Evolutionary conservation across 2,329 filamentous ascomycete genomes (phyloP).

Genomic region (Aureobasidium sp.): DNA sequence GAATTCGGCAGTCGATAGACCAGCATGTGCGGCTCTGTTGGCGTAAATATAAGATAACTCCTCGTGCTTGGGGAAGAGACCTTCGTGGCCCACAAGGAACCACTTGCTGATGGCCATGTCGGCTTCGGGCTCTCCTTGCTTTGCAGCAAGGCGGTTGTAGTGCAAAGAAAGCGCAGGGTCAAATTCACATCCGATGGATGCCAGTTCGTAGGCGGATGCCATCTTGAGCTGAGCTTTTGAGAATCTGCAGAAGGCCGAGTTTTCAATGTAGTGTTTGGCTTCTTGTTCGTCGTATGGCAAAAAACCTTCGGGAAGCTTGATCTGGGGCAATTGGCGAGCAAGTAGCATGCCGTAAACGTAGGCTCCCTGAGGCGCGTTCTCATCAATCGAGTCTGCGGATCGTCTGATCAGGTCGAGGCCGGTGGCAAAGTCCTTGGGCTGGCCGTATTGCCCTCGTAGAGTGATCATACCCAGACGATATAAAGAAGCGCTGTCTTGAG

Average conservation of each 20-base stretch:
- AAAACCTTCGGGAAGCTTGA: conserved; percentile 64
- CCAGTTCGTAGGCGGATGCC: conserved; percentile 91
- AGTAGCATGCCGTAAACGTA: conserved; percentile 88
- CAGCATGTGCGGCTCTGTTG: conserved; percentile 70
- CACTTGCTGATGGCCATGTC: conserved; percentile 96
- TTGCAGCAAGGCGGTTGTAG: conserved; percentile 87
- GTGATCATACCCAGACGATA: conserved; percentile 95
- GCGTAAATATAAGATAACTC: conserved; percentile 88
- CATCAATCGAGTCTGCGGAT: conserved; percentile 80
- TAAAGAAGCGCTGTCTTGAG: conserved; percentile 79
- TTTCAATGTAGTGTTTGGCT: conserved; percentile 85
- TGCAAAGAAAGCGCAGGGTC: conserved; percentile 86
- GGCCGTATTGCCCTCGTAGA: conserved; percentile 84
- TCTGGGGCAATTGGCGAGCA: conserved; percentile 82
- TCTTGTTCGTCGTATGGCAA: conserved; percentile 63
- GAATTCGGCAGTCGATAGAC: conserved; percentile 86
- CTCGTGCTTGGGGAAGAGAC: conserved; percentile 90
- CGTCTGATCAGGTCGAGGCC: conserved; percentile 76
- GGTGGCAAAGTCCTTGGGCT: conserved; percentile 67
- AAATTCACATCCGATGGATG: conserved; percentile 89
- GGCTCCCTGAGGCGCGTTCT: conserved; percentile 92
- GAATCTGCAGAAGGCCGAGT: conserved; percentile 91
- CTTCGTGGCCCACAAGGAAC: conserved; percentile 94
- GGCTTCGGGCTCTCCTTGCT: conserved; percentile 86
- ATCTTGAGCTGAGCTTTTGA: conserved; percentile 96